Base-by-base conservation (phyloP, 805 yeast genomes). In the Starmerella bacillaris region DNA sequence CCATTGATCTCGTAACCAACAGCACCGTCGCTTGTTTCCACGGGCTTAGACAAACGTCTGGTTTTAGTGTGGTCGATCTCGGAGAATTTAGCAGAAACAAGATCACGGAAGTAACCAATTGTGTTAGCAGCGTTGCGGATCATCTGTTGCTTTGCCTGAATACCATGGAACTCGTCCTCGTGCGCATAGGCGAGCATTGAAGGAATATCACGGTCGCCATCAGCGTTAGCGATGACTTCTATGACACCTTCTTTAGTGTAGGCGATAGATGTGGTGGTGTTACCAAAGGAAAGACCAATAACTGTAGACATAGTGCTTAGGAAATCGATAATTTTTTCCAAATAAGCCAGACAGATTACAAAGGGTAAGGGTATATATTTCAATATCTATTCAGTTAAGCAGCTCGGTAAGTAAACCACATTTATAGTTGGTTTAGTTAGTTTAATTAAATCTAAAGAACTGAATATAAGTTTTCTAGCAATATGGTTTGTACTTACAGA, bases 171-270 rank as follows among this genome's bases (percentile, higher is more conserved):
- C 64, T 89, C 96, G 56, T 89, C 96, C 37, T 68, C 76, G 41
- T 92, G 94, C 39, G 83, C 83, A 57, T 84, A 89, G 15, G 95
- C 73, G 42, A 89, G 67, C 40, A 78, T 78, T 20, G 96, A 78
- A 42, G 96, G 93, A 55, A 89, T 89, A 41, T 86, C 70, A 64
- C 96, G 80, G 63, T 89, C 96, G 59, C 98, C 98, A 55, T 89
- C 98, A 48, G 92, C 94, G 72, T 89, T 86, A 48, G 98, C 98
- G 57, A 89, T 86, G 47, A 89, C 93, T 55, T 89, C 95, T 44
- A 82, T 89, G 57, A 77, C 78, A 43, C 94, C 95, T 52, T 86
- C 95, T 46, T 64, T 58, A 42, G 68, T 61, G 42, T 36, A 79
- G 33, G 96, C 95, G 56, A 89, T 83, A 40, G 95, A 79, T 33